Conservation (phyloP, 2,329 filamentous ascomycete species). For the Colletotrichum sidae region DNA sequence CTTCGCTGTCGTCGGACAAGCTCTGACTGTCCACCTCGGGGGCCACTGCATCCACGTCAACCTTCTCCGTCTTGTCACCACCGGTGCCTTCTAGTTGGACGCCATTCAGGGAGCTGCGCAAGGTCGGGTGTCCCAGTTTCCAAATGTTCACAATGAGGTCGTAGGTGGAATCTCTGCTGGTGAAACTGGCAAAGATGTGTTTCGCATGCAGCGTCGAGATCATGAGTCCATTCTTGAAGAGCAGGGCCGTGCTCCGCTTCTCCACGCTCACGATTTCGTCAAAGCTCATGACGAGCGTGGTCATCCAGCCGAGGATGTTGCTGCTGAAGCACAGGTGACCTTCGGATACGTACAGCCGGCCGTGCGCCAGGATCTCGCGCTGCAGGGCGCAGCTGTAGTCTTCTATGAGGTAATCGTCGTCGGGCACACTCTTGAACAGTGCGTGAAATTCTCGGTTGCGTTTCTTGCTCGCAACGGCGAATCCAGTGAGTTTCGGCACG, state of each 20-base stretch:
- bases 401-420: conserved; percentile 97
- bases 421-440: conserved; percentile 94
- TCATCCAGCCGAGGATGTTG: conserved; percentile 98
- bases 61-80: conserved; percentile 92
- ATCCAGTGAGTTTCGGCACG: conserved; percentile 86
- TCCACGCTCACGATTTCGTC: conserved; percentile 97
- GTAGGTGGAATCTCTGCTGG: conserved; percentile 94
- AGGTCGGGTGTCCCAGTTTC: conserved; percentile 93
- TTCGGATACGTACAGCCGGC: conserved; percentile 94
- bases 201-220: conserved; percentile 96
- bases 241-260: conserved; percentile 92
- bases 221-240: conserved; percentile 98
- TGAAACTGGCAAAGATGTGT: conserved; percentile 94
- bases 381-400: conserved; percentile 98
- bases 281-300: conserved; percentile 96
- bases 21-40: conserved; percentile 60
- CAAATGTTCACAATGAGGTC: conserved; percentile 98
- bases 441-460: conserved; percentile 95
- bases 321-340: conserved; percentile 98
- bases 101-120: conserved; percentile 92
- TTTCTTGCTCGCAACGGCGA: conserved; percentile 95
- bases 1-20: conserved; percentile 64
- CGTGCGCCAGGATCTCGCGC: conserved; percentile 93
- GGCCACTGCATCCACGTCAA: conserved; percentile 57
- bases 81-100: conserved; percentile 83